Base-by-base conservation (phyloP, 1,139 yeast genomes). In the Suhomyces guaymorum region DNA sequence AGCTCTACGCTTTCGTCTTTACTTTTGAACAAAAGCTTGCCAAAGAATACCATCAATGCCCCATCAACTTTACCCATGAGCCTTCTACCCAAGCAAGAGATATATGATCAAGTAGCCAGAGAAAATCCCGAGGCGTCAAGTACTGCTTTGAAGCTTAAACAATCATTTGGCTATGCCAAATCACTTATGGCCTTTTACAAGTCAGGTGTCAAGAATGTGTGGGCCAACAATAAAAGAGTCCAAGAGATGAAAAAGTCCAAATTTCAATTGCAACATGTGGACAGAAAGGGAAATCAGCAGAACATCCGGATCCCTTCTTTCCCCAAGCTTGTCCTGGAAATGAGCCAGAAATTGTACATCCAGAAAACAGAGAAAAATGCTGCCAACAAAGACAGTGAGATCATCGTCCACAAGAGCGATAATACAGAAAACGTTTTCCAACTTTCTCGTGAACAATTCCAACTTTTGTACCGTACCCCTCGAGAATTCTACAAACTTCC, bases 401-500 rank as follows among this genome's bases (percentile, higher is more conserved):
- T 58, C 8, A 48, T 50, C 10, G 42, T 52, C 19, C 44, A 54
- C 15, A 12, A 23, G 12, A 54, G 51, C 12, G 20, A 12, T 9
- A 25, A 16, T 2, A 7, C 12, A 7, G 31, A 24, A 17, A 24
- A 15, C 5, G 41, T 64, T 11, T 66, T 74, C 40, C 47, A 47
- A n/a, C 35, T 84, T n/a, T 54, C 75, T 0, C 64, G 94, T 38
- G 49, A 60, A 2, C 75, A 83, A 36, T 77, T 65, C 45, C 82
- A 79, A 47, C 53, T 74, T 5, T 54, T 82, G 21, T 55, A 73
- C n/a, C 65, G 94, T 33, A 79, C 88, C 0, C 71, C 70, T 7
- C 54, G 54, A 1, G 90, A 85, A 52, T 63, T 77, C 40, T 43
- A 49, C 33, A 82, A 82, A 51, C 61, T 85, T 14, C 94, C 94